Percentiles rank a stretch among this genome's conserved stretches.
Conservation (phyloP, 345 rosid species). For the Acer campestre region DNA sequence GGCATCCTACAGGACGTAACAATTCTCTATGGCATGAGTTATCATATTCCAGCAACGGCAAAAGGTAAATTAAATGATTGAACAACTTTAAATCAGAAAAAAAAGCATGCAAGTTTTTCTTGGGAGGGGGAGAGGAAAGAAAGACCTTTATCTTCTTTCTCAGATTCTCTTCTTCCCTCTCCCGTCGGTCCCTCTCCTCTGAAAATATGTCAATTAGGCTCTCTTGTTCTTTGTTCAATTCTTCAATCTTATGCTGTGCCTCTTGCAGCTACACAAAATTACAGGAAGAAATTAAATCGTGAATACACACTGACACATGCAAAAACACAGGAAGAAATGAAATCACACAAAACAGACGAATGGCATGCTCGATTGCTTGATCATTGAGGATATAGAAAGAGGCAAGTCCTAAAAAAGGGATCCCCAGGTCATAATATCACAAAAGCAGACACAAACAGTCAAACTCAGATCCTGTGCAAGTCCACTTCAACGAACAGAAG, state of each 20-base stretch:
- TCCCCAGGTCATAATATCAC: conserved; percentile 1
- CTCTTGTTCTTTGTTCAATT: conserved; percentile 71
- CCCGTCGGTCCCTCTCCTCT: conserved; percentile 78
- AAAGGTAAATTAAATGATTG: background rate
- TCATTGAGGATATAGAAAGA: background rate
- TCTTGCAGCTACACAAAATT: conserved; percentile 45
- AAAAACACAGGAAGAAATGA: conserved; percentile 6
- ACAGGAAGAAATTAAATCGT: background rate
- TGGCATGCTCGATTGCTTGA: background rate
- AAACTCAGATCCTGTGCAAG: background rate
- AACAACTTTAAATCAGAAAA: background rate
- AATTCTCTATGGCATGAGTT: background rate
- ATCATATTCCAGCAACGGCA: background rate
- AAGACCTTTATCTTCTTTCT: conserved; percentile 70
- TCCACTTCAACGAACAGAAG: background rate
- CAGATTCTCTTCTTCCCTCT: conserved; percentile 67
- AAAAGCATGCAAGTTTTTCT: background rate
- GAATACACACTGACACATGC: background rate
- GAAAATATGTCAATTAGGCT: conserved; percentile 63
- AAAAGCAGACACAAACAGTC: background rate
- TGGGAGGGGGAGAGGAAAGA: background rate
- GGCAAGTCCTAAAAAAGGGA: background rate
- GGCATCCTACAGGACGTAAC: conserved; percentile 55
- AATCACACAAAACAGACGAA: background rate
- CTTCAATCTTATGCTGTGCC: conserved; percentile 52